Evolutionary conservation across 306 rosid species (phyloP).

Genomic region (Myrica gale): DNA sequence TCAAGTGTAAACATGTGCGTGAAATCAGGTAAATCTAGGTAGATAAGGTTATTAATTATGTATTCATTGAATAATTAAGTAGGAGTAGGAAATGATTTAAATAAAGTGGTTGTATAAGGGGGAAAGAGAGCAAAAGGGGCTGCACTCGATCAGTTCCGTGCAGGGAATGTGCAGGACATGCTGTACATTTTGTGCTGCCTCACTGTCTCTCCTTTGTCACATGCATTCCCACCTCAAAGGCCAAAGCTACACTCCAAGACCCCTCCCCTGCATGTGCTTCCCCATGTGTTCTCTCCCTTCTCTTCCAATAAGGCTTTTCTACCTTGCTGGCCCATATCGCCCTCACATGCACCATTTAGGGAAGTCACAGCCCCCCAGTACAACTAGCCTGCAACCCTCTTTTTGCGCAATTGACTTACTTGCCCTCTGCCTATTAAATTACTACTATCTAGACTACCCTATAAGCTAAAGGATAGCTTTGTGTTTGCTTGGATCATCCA

Average conservation of each 20-base stretch:
- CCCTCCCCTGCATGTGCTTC: conserved; percentile 44
- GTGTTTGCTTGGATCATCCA: too few species aligned
- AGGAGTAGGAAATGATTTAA: neutral
- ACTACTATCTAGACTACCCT: neutral
- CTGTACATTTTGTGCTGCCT: conserved; percentile 75
- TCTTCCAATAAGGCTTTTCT: conserved; percentile 36
- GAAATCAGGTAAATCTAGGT: conserved; percentile 1
- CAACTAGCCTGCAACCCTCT: conserved; percentile 28
- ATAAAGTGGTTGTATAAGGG: neutral
- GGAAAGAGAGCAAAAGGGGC: neutral
- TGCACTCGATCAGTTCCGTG: conserved; percentile 54
- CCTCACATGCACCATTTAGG: conserved; percentile 77
- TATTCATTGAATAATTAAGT: neutral
- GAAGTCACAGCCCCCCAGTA: conserved; percentile 53
- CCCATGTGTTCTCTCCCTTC: conserved; percentile 51
- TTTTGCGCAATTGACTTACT: conserved; percentile 2
- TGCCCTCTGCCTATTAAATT: conserved; percentile 19
- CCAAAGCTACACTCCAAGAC: conserved; percentile 45
- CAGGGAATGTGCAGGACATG: conserved; percentile 99
- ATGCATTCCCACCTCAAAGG: conserved; percentile 42
- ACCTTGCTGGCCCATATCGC: conserved; percentile 61
- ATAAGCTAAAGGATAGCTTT: conserved; percentile 11
- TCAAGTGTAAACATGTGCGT: conserved; percentile 48
- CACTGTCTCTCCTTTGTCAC: conserved; percentile 77
- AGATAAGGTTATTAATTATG: conserved; percentile 1